A percentile compares a stretch with the other conserved stretches of the same genome.
phyloP scores from a whole-genome alignment of 345 rosid genomes.

The Turnera subulata region DNA sequence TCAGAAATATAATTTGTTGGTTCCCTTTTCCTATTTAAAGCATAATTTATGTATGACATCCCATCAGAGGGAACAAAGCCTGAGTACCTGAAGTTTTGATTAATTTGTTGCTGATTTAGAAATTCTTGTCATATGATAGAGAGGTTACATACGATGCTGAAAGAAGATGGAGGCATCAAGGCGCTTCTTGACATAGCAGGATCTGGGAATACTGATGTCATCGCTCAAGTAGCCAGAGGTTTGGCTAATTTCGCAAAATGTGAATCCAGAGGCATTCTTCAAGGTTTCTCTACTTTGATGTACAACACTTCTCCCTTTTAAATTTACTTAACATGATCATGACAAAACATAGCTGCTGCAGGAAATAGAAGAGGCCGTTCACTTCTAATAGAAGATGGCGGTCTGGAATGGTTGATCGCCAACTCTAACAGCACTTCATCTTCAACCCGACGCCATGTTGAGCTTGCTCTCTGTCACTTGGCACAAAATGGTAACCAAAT shows the following conservation, averaged over 20 bases:
- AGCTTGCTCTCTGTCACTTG: conserved; percentile 91
- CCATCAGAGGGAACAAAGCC: not conserved
- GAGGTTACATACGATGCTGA: conserved; percentile 58
- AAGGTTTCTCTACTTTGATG: conserved; percentile 44
- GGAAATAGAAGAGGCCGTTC: conserved; percentile 78
- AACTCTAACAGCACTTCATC: conserved; percentile 46
- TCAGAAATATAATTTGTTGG: too few species aligned
- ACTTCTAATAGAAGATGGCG: conserved; percentile 73
- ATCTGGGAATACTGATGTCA: conserved; percentile 58
- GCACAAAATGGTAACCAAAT: conserved; percentile 68
- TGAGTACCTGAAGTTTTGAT: too few species aligned
- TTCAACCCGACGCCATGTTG: conserved; percentile 73
- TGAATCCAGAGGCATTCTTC: conserved; percentile 72
- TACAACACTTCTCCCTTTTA: conserved; percentile 1
- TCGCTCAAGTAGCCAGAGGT: conserved; percentile 93
- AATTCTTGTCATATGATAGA: conserved; percentile 38
- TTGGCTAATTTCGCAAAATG: conserved; percentile 95
- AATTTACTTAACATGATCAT: not conserved
- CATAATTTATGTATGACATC: not conserved
- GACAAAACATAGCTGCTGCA: conserved; percentile 27
- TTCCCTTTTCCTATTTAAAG: too few species aligned
- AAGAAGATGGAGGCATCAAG: conserved; percentile 80
- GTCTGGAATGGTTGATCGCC: conserved; percentile 69
- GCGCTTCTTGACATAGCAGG: conserved; percentile 67
- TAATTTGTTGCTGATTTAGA: not conserved